Base-by-base conservation (phyloP, 108 stramenopile genomes). In the Fragilaria radians region DNA sequence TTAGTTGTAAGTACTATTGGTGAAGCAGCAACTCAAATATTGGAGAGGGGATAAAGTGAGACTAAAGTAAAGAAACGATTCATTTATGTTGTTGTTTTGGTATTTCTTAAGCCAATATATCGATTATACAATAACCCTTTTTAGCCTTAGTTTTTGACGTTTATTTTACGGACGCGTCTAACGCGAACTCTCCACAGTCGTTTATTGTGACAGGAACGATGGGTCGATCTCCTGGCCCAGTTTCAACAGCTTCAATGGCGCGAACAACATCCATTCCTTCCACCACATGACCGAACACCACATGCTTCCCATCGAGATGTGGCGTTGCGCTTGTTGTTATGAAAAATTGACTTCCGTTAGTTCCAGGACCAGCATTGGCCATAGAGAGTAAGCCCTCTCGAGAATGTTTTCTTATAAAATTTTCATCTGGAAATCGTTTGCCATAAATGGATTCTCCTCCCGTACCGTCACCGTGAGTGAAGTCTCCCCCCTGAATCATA, bases 301-400 rank as follows among this genome's bases (percentile, higher is more conserved):
- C 79, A 63, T 98, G 95, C 77, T 88, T 88, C 46, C 89, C 93
- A 76, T 99, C 95, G 63, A 93, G 58, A 88, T 88, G 89, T 23
- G 90, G 89, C 14, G 88, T 79, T 46, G 85, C 85, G 11, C 85
- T 92, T 54, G 85, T 92, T 4, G 96, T 99, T 28, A 99, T 91
- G 65, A 96, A 99, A 58, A 99, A 99, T 66, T 96, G 98, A 59
- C 96, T 97, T 29, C 96, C 98, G 67, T 96, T 98, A 1, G 80
- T 74, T 65, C 95, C 86, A 0, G 93, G 89, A 1, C 97, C 97
- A n/a, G 78, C 78, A 66, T 97, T 97, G 19, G 97, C 97, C 89
- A 89, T 93, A 47, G 82, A 83, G 49, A 97, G 63, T 45, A 97
- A 71, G 5, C 98, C 98, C 0, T 96, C 79, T 56, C 73, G 70